Conservation (phyloP, 352 stramenopile genomes). For the Globisporangium spiculum region DNA sequence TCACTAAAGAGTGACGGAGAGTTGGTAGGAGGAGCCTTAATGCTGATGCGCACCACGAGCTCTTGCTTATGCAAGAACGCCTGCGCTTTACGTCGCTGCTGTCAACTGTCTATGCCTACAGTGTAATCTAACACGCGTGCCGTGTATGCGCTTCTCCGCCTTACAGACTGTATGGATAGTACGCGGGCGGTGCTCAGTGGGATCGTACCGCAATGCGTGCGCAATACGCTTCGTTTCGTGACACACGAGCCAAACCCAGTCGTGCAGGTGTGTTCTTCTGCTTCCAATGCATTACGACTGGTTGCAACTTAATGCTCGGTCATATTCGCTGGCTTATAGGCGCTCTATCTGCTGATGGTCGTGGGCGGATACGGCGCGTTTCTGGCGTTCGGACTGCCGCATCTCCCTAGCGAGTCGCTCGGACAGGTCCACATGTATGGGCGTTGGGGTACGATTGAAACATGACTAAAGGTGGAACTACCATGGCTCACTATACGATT, state of each 20-base stretch:
- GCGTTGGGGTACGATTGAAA: too few relatives aligned
- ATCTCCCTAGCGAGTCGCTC: constrained; percentile 41
- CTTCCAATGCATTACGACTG: neutral
- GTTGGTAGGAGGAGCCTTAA: too few relatives aligned
- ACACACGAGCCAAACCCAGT: constrained; percentile 30
- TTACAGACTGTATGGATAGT: neutral
- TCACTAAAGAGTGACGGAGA: too few relatives aligned
- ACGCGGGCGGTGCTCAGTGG: neutral
- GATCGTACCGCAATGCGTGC: neutral
- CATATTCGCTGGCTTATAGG: constrained; percentile 20
- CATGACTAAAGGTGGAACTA: neutral
- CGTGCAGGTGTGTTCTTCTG: constrained; percentile 26
- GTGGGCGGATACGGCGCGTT: constrained; percentile 57
- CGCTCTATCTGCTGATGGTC: constrained; percentile 62
- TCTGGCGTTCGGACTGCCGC: constrained; percentile 38
- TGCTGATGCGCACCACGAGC: neutral
- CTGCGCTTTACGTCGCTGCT: neutral
- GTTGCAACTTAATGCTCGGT: neutral
- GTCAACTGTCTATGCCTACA: neutral
- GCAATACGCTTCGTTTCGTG: constrained; percentile 21
- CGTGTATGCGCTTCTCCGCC: neutral
- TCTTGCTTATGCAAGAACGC: neutral
- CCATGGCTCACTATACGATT: neutral
- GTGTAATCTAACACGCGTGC: neutral
- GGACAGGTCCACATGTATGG: constrained; percentile 36